Evolutionary conservation across 2,329 filamentous ascomycete genomes (phyloP), one percentile per base, ranked within the genome.

Genomic region (Pseudopyricularia javanii): DNA sequence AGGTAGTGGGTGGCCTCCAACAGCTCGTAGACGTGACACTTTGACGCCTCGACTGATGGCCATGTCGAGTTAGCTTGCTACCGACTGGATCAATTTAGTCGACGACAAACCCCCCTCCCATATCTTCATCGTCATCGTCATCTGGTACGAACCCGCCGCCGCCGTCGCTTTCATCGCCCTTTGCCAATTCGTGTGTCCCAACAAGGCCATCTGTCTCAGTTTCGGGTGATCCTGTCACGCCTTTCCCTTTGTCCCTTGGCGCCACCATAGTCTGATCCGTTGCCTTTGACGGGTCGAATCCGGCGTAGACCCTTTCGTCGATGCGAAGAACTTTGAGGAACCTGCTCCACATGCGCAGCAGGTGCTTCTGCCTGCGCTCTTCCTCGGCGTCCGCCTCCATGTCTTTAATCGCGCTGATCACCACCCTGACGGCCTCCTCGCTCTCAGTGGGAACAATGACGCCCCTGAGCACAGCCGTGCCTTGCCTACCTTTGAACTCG

Each of bases 391-490:
- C 76, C 20, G 76, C 75, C 56, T 80, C 76, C 56, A 87, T 73
- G 54, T 89, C 79, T 32, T 79, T 74, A 48, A 97, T 69, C 0
- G 81, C 85, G 12, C 72, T 71, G 17, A 95, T 74, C 0, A 88
- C 83, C 4, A 80, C 82, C 54, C 78, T 70, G 0, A 96, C 74
- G 0, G 86, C 90, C 53, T 91, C 87, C 7, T 72, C 75, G 56
- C 83, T 80, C 63, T 91, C 85, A 15, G 68, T 64, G 0, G 90
- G 85, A 1, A 95, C 81, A 1, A 98, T 82, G 1, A 85, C 78
- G 2, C 93, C 93, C 35, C 80, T 78, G 2, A 93, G 69, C 3
- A 96, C 77, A 1, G 93, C 90, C 2, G 89, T 96, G 15, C 91
- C 91, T 53, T 88, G 83, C 3, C 88, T 80, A 1, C 90, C 90